Percentiles rank a stretch among this genome's conserved stretches.
Evolutionary conservation across 345 rosid genomes (phyloP).

Genomic region (Cardamine occulta): DNA sequence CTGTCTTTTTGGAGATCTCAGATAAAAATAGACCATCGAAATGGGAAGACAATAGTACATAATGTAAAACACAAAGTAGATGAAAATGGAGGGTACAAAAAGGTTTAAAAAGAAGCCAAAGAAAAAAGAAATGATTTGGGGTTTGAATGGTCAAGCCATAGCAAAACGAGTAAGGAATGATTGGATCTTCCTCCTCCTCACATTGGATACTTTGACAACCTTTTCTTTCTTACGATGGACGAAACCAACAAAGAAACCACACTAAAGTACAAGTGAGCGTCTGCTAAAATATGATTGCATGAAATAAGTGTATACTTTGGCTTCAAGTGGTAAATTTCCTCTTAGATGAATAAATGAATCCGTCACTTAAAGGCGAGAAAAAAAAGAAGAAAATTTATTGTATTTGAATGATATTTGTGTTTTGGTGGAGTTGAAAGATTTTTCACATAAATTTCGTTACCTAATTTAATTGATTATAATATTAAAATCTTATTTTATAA

Average conservation of each 20-base stretch:
- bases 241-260: constrained; percentile 4
- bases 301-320: not conserved
- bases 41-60: not conserved
- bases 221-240: not conserved
- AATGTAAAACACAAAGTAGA: not conserved
- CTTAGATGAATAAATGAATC: not conserved
- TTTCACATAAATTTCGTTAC: not conserved
- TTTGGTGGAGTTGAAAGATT: not conserved
- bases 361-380: not conserved
- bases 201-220: constrained; percentile 38
- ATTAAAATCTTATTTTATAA: too few relatives aligned
- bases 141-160: constrained; percentile 48
- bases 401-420: not conserved
- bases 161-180: constrained; percentile 11
- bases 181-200: constrained; percentile 28
- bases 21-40: not conserved
- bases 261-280: not conserved
- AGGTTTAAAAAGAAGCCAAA: not conserved
- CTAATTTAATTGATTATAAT: too few relatives aligned
- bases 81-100: not conserved
- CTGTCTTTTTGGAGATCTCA: not conserved
- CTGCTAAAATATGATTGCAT: not conserved
- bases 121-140: constrained; percentile 23
- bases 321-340: not conserved
- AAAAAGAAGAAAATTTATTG: not conserved